Conservation (phyloP, 345 rosid species). For the Euphorbia tirucalli region DNA sequence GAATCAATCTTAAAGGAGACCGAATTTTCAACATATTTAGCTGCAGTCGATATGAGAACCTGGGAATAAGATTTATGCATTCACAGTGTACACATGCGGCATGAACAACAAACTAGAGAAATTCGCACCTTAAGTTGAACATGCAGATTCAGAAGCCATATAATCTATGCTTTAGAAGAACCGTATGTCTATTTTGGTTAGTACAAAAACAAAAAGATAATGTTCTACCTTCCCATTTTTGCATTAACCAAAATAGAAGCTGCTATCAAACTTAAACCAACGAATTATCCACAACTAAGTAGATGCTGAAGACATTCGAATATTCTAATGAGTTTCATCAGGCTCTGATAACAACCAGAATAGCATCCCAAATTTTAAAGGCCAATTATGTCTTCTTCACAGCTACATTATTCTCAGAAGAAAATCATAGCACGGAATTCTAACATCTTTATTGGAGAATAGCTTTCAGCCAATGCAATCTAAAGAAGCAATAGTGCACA, state of each 20-base stretch:
- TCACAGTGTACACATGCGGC: neutral
- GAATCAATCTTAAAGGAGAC: neutral
- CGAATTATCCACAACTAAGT: neutral
- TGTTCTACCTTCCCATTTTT: no score
- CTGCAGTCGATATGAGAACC: neutral
- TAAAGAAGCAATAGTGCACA: neutral
- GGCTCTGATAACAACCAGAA: neutral
- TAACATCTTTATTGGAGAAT: neutral
- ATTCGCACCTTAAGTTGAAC: neutral
- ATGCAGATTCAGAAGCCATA: neutral
- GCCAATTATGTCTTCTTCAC: neutral
- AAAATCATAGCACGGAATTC: neutral
- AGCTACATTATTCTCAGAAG: neutral
- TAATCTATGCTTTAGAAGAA: neutral
- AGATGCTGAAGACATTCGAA: neutral
- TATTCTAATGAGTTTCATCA: neutral
- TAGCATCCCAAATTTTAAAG: neutral
- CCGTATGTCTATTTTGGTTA: no score
- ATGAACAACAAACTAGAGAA: conserved; percentile 9
- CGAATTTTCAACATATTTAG: neutral
- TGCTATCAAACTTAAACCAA: neutral
- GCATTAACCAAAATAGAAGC: neutral
- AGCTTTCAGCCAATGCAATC: neutral
- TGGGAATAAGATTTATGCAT: neutral
- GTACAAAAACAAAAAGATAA: no score